These are phyloP conservation scores for Citrus medica DNA, from an alignment of 345 rosid species.

Conservation along the genomic window DNA sequence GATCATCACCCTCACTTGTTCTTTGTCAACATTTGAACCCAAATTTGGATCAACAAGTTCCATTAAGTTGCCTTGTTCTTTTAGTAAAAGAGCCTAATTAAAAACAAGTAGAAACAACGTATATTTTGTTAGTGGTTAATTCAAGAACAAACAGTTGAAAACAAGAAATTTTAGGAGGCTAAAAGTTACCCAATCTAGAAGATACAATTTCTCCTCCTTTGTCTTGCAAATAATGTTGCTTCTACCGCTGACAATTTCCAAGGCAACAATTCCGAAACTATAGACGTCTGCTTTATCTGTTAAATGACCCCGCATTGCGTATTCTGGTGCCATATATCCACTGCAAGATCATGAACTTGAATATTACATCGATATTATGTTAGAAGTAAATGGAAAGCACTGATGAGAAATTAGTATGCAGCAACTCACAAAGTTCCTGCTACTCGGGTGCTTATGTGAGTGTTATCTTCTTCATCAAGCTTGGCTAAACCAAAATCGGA, in stretches of 20 bases:
- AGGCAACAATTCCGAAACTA: conserved; percentile 39
- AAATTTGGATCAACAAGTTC: conserved; percentile 45
- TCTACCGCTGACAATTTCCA: conserved; percentile 31
- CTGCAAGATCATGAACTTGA: conserved; percentile 11
- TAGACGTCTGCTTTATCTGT: conserved; percentile 35
- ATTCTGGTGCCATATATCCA: conserved; percentile 42
- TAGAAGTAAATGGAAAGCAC: background rate
- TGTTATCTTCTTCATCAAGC: conserved; percentile 60
- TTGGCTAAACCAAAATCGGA: conserved; percentile 80
- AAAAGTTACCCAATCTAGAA: conserved; percentile 33
- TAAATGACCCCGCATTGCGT: conserved; percentile 34
- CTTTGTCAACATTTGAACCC: conserved; percentile 36
- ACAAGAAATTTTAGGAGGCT: background rate
- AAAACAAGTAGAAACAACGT: background rate
- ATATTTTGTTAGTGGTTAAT: background rate
- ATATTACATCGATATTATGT: background rate
- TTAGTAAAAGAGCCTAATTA: conserved; percentile 32
- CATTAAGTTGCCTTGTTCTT: conserved; percentile 34
- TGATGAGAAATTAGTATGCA: background rate
- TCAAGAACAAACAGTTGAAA: background rate
- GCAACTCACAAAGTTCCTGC: conserved; percentile 62
- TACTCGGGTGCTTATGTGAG: conserved; percentile 65
- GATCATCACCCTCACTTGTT: conserved; percentile 41
- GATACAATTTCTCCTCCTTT: conserved; percentile 9
- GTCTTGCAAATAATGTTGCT: conserved; percentile 13